Base-by-base conservation (phyloP, 1,284 basidiomycete genomes). In the Naganishia cerealis region DNA sequence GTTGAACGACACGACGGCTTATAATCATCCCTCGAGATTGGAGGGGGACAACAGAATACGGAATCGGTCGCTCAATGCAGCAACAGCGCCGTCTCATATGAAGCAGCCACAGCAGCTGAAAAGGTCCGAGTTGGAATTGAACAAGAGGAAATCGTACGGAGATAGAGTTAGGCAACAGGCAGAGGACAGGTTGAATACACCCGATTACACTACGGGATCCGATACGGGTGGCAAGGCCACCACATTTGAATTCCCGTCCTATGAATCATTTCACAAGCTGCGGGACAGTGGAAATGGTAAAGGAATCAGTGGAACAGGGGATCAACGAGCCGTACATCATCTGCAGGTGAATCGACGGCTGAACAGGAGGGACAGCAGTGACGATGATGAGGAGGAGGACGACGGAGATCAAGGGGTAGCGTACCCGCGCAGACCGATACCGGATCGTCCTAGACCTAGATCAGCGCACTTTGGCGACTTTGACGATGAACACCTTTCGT, bases 381-480 rank as follows among this genome's bases (percentile, higher is more conserved):
- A 54, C 12, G 50, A 63, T 21, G 50, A 63, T 8, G 38, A 40
- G 10, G 61, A 54, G 7, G 50, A 63, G 21, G 50, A 42, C 10
- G 50, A 53, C 6, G 18, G 3, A 3, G 24, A 33, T 26, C 26
- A 50, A n/a, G 29, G 29, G 29, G 24, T 38, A 26, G 26, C 1
- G 43, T n/a, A 16, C 8, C 46, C 13, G 24, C 38, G 38, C 33
- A 54, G 50, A 26, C 50, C 61, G 50, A 21, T 63, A 38, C 36
- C 54, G 6, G 38, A 63, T 16, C 40, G 61, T 15, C 61, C 50
- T 7, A 39, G 61, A 40, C 61, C 61, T 7, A 21, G 50, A 63
- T 63, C 61, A 38, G 53, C 61, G 13, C 61, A 63, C n/a, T 63
- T 63, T 16, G 61, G 39, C 0, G 61, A 63, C 21, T 63, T 63